Percentiles rank a stretch among this genome's conserved stretches.
These are phyloP conservation scores for Stromatinia cepivora DNA, from an alignment of 2,329 filamentous ascomycete species.

Conservation along the genomic window DNA sequence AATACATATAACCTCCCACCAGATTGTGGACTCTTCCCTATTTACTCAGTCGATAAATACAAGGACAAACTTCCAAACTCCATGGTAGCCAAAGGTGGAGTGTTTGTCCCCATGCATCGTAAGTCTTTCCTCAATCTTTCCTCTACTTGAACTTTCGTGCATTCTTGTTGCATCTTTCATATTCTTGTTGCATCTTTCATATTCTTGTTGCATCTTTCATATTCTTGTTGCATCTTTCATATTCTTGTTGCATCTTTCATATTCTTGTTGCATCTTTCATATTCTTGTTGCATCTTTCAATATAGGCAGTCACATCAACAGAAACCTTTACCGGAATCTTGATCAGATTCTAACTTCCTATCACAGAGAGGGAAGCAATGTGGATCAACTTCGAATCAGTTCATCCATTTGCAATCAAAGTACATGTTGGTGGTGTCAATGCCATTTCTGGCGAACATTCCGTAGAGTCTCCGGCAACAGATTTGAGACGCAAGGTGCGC, in stretches of 20 bases:
- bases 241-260: too few relatives aligned
- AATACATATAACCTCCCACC: constrained; percentile 42
- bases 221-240: too few relatives aligned
- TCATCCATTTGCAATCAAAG: constrained; percentile 43
- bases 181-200: too few relatives aligned
- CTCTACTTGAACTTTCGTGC: background rate
- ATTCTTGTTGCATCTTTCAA: background rate
- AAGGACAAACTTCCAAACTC: constrained; percentile 39
- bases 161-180: background rate
- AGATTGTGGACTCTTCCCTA: constrained; percentile 43
- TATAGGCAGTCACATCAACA: background rate
- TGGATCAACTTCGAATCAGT: constrained; percentile 44
- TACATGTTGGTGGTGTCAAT: constrained; percentile 47
- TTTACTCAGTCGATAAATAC: constrained; percentile 44
- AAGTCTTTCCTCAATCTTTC: constrained; percentile 9
- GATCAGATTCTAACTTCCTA: background rate
- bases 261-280: too few relatives aligned
- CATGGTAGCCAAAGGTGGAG: constrained; percentile 46
- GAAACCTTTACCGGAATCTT: background rate
- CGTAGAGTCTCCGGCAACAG: background rate
- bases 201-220: too few relatives aligned
- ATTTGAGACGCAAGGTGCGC: constrained; percentile 13
- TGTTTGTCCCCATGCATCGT: constrained; percentile 50
- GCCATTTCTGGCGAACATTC: constrained; percentile 43
- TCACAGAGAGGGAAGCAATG: constrained; percentile 45